Conservation (phyloP, 352 stramenopile genomes). For the Labyrinthula sp. region DNA sequence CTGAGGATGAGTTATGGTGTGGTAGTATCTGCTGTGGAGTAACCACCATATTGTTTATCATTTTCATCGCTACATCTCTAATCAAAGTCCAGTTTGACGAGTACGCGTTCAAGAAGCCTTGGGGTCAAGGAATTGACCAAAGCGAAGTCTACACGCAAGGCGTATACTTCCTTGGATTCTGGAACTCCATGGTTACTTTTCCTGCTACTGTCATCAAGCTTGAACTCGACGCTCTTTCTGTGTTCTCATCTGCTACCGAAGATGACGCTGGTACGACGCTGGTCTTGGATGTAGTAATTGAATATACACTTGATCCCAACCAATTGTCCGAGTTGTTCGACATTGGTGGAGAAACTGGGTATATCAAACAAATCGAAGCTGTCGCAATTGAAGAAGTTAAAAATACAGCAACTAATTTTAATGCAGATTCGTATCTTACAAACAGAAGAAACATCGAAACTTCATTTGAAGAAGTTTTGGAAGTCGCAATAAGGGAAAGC, state of each 20-base stretch:
- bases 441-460: neutral
- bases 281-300: neutral
- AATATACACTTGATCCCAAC: constrained; percentile 1
- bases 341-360: too few species aligned
- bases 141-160: neutral
- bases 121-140: constrained; percentile 1
- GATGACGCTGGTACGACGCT: constrained; percentile 6
- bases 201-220: neutral
- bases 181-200: constrained; percentile 4
- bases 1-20: too few species aligned
- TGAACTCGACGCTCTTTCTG: neutral
- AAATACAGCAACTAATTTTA: constrained; percentile 8
- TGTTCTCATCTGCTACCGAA: neutral
- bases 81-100: constrained; percentile 3
- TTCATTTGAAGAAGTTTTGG: neutral
- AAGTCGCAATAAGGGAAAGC: neutral
- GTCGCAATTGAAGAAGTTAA: constrained; percentile 9
- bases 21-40: too few species aligned
- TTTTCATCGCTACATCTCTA: constrained; percentile 3
- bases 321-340: neutral
- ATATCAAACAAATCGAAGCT: too few species aligned
- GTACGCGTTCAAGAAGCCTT: neutral
- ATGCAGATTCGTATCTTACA: constrained; percentile 10
- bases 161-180: neutral
- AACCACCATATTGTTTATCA: constrained; percentile 1